A percentile compares a stretch with the other conserved stretches of the same genome.
Conservation (phyloP, 805 yeast genomes). For the Metschnikowia picachoensis region DNA sequence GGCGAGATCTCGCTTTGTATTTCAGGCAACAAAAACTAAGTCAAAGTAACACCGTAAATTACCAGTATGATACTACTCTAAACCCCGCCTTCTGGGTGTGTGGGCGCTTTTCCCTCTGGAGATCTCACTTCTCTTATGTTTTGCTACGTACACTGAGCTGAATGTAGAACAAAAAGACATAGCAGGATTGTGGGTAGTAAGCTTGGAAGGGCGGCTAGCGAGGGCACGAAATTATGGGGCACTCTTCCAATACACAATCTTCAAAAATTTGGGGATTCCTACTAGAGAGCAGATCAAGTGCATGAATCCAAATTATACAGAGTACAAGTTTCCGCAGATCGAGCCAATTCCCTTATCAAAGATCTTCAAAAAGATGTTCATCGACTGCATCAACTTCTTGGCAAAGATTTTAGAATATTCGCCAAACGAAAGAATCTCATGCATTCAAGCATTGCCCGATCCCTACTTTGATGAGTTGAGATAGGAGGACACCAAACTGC, state of each 20-base stretch:
- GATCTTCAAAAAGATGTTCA: slow-evolving; percentile 56
- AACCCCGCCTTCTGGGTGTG: too few relatives aligned
- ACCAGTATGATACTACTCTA: too few relatives aligned
- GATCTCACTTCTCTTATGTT: too few relatives aligned
- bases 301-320: slow-evolving; percentile 97
- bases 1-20: slow-evolving; percentile 4
- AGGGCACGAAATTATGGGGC: too few relatives aligned
- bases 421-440: slow-evolving; percentile 60
- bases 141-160: too few relatives aligned
- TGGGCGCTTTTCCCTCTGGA: too few relatives aligned
- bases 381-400: slow-evolving; percentile 54
- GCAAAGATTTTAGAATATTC: slow-evolving; percentile 60
- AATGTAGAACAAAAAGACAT: too few relatives aligned
- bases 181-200: too few relatives aligned
- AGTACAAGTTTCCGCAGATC: slow-evolving; percentile 89
- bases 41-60: too few relatives aligned
- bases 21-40: too few relatives aligned
- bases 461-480: slow-evolving; percentile 55
- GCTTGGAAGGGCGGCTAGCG: too few relatives aligned
- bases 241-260: too few relatives aligned
- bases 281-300: slow-evolving; percentile 84
- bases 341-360: slow-evolving; percentile 71
- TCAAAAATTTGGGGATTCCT: slow-evolving; percentile 94
- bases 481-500: slow-evolving; percentile 33
- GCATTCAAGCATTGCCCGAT: slow-evolving; percentile 50